Evolutionary conservation across 1,284 basidiomycete genomes (phyloP), one percentile per base, ranked within the genome.

Genomic region (Moesziomyces antarcticus): DNA sequence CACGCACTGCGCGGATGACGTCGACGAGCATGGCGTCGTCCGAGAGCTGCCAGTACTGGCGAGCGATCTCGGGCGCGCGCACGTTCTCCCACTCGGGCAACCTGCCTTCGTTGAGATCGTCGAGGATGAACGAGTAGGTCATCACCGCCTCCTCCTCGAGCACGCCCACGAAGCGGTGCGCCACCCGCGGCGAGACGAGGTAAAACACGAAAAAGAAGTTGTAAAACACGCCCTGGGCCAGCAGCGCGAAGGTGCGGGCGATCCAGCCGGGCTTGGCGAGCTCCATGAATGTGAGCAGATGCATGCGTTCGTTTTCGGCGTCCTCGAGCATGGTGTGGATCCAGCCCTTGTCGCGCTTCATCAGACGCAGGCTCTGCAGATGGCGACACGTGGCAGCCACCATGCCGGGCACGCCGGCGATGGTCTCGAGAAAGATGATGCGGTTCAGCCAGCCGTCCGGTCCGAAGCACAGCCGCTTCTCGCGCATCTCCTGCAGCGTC

Each of bases 81-180:
- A 75, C 61, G 44, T 84, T 76, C 25, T 83, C 79, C 95, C 95
- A 98, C 84, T 92, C 91, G 0, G 95, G 94, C 54, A 98, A 87
- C 46, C 88, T 89, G 16, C 94, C 94, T n/a, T 87, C 87, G 82
- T 94, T 91, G 22, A 97, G 87, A 66, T 97, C 93, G 49, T 89
- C 81, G 70, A 97, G 93, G 82, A 91, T 91, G 73, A 89, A 88
- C 7, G 93, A 92, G 84, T 77, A 68, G n/a, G 61, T 75, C 27
- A 68, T 25, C 6, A 96, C 93, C 5, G 95, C 95, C 85, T 98
- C 94, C 86, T 98, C 95, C 82, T 98, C 96, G 10, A 99, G 87
- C 80, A 93, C 87, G n/a, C 89, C 96, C 47, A 98, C 95, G 83
- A 98, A 98, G 33, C 96, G 92, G 85, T 98, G 96, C 70, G 92